phyloP scores from a whole-genome alignment of 1,284 basidiomycete genomes.

The Porodaedalea pini region DNA sequence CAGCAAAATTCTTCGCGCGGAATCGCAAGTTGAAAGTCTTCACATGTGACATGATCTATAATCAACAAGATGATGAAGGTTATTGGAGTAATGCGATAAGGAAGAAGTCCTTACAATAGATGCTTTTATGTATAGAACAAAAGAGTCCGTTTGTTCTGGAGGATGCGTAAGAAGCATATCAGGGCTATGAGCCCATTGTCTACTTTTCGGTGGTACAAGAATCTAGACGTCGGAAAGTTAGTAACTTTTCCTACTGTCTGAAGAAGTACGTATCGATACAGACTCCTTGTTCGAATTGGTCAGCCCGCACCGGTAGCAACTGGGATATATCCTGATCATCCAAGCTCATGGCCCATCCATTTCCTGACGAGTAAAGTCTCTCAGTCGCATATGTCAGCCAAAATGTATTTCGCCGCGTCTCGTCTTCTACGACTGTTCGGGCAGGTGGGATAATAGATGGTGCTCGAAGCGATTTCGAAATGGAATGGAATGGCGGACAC shows the following conservation, averaged over 20 bases:
- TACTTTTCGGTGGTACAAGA: conserved; percentile 49
- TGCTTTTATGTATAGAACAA: conserved; percentile 71
- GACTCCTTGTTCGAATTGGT: conserved; percentile 60
- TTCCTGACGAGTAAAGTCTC: conserved; percentile 60
- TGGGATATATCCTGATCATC: conserved; percentile 72
- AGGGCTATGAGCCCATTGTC: conserved; percentile 66
- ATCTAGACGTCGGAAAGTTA: conserved; percentile 36
- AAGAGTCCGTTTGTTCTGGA: conserved; percentile 64
- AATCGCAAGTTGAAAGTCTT: conserved; percentile 73
- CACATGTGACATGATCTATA: conserved; percentile 54
- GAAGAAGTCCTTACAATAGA: conserved; percentile 35
- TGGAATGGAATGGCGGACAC: conserved; percentile 63
- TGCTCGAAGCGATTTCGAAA: conserved; percentile 49
- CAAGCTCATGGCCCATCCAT: conserved; percentile 66
- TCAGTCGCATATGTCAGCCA: conserved; percentile 70
- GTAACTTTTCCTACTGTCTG: not conserved
- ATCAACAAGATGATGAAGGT: not conserved
- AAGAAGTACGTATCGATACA: conserved; percentile 26
- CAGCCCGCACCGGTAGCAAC: conserved; percentile 58
- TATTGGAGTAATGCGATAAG: not conserved
- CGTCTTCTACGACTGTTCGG: conserved; percentile 60
- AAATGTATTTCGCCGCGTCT: conserved; percentile 65
- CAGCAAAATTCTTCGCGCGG: conserved; percentile 52
- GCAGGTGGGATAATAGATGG: conserved; percentile 57
- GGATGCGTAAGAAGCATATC: conserved; percentile 57